Evolutionary conservation across 345 rosid genomes (phyloP).

Genomic region (Lepidium aucheri): DNA sequence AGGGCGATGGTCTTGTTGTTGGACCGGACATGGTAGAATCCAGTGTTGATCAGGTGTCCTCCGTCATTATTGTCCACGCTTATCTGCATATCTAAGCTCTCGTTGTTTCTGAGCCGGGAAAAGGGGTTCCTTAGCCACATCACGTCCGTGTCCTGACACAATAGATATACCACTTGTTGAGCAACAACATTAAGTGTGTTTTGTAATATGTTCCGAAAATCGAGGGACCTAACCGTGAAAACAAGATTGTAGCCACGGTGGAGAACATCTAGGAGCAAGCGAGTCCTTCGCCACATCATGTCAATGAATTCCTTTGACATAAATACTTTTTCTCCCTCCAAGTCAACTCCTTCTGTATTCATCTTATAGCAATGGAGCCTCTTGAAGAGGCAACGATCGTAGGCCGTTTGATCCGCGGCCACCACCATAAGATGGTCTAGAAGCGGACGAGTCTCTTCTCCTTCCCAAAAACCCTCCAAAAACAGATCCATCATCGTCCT

Average conservation of each 20-base stretch:
- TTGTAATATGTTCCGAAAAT: too few species aligned
- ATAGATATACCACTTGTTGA: neutral
- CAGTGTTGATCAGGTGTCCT: slow-evolving; percentile 46
- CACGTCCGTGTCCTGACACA: slow-evolving; percentile 59
- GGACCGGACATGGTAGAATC: slow-evolving; percentile 59
- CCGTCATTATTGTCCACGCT: slow-evolving; percentile 45
- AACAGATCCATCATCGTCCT: slow-evolving; percentile 64
- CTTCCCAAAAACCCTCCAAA: slow-evolving; percentile 70
- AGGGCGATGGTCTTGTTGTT: slow-evolving; percentile 61
- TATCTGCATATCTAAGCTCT: slow-evolving; percentile 51
- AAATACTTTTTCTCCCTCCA: slow-evolving; percentile 45
- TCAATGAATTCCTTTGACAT: slow-evolving; percentile 61
- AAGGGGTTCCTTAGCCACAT: slow-evolving; percentile 76
- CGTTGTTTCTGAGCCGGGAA: slow-evolving; percentile 25
- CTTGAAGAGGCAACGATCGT: slow-evolving; percentile 53
- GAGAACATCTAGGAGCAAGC: slow-evolving; percentile 53
- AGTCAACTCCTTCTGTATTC: slow-evolving; percentile 41
- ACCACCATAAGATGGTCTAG: slow-evolving; percentile 49
- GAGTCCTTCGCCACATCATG: slow-evolving; percentile 88
- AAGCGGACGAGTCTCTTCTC: slow-evolving; percentile 47
- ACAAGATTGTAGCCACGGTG: slow-evolving; percentile 53
- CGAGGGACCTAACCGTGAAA: slow-evolving; percentile 48
- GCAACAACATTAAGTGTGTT: too few species aligned
- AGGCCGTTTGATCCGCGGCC: slow-evolving; percentile 57
- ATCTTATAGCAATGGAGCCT: slow-evolving; percentile 63